Evolutionary conservation across 2,329 filamentous ascomycete species (phyloP).

Genomic region (Gnomoniopsis sp.): DNA sequence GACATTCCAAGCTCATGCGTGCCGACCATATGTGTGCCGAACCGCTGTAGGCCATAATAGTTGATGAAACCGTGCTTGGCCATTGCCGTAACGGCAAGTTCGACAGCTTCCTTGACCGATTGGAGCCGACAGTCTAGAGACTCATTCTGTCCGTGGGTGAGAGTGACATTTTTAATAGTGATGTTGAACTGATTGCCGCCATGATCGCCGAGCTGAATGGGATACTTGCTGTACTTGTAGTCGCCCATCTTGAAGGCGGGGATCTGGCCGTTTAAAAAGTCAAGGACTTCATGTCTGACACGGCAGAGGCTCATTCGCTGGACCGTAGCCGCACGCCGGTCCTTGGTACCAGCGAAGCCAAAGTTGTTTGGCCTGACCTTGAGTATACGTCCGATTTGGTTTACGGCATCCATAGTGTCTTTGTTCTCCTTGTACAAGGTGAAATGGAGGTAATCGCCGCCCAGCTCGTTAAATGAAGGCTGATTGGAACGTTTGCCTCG

Average conservation of each 20-base stretch:
- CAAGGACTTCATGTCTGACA: conserved; percentile 55
- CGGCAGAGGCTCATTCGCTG: conserved; percentile 70
- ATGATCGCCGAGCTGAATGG: conserved; percentile 79
- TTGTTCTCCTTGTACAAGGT: conserved; percentile 96
- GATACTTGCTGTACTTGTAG: conserved; percentile 70
- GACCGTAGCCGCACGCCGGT: conserved; percentile 79
- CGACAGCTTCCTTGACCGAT: conserved; percentile 46
- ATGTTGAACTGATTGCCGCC: conserved; percentile 91
- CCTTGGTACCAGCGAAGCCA: conserved; percentile 79
- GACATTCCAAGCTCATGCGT: conserved; percentile 83
- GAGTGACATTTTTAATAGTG: conserved; percentile 79
- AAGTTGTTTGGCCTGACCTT: conserved; percentile 74
- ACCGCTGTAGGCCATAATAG: conserved; percentile 96
- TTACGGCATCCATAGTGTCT: conserved; percentile 89
- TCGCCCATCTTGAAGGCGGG: conserved; percentile 70
- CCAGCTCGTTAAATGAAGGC: conserved; percentile 22
- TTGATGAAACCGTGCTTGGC: conserved; percentile 83
- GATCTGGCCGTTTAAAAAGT: conserved; percentile 59
- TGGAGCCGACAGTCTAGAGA: conserved; percentile 46
- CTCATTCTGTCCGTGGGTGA: conserved; percentile 42
- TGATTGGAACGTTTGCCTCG: conserved; percentile 20
- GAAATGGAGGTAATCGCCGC: conserved; percentile 84
- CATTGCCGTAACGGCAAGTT: conserved; percentile 63
- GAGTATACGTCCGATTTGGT: conserved; percentile 70
- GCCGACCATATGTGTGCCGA: conserved; percentile 81